Percentiles rank a stretch among this genome's conserved stretches.
Evolutionary conservation across 1,284 basidiomycete genomes (phyloP).

Genomic region (Filobasidium uniguttulatum): DNA sequence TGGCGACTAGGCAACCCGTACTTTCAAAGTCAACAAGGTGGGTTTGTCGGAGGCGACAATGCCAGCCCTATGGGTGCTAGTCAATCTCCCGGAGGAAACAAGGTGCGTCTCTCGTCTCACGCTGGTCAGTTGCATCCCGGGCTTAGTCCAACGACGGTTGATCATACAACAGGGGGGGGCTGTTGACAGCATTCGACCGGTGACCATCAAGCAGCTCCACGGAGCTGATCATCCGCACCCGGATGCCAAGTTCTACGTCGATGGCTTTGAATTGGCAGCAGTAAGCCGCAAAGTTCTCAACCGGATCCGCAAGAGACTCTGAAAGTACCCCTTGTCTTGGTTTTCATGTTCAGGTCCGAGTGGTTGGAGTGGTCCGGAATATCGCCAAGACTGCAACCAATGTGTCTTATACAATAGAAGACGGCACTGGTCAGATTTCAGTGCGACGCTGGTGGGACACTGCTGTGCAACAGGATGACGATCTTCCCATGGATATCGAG

Average conservation of each 20-base stretch:
- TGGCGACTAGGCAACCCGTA: too few relatives aligned
- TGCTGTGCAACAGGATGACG: constrained; percentile 42
- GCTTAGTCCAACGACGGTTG: too few relatives aligned
- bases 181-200: constrained; percentile 67
- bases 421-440: constrained; percentile 79
- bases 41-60: neutral
- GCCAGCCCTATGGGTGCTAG: neutral
- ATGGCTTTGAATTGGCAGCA: constrained; percentile 66
- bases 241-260: constrained; percentile 77
- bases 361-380: constrained; percentile 70
- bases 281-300: constrained; percentile 38
- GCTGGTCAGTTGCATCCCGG: too few relatives aligned
- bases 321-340: neutral
- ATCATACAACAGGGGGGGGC: too few relatives aligned
- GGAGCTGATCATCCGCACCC: constrained; percentile 67
- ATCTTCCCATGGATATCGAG: constrained; percentile 40
- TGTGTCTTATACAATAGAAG: constrained; percentile 65
- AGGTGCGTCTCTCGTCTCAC: too few relatives aligned
- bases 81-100: neutral
- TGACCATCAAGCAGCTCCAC: constrained; percentile 68
- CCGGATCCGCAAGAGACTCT: neutral
- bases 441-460: constrained; percentile 79
- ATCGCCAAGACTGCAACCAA: constrained; percentile 66
- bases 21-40: neutral
- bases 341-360: constrained; percentile 34